Evolutionary conservation across 78 protist genomes (phyloP).

Genomic region (Dictyostelium capitatum): DNA sequence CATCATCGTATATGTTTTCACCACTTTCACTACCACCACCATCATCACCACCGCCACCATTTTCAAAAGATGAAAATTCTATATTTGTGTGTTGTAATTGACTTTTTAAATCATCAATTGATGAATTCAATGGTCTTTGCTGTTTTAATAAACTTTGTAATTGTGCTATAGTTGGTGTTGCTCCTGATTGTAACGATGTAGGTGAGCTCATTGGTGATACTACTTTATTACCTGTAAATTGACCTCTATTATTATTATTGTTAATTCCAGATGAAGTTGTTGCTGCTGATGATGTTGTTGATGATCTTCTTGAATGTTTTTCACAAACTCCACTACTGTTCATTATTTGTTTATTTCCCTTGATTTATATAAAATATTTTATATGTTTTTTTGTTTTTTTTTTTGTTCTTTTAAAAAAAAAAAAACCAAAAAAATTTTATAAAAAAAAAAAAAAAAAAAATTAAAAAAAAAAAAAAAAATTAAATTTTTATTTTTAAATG

Average conservation of each 20-base stretch:
- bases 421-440: too few relatives aligned
- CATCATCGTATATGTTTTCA: constrained; percentile 12
- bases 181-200: neutral
- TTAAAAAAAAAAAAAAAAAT: too few relatives aligned
- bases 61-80: neutral
- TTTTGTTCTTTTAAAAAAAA: too few relatives aligned
- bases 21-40: neutral
- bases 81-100: constrained; percentile 10
- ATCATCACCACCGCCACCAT: neutral
- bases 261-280: neutral
- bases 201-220: constrained; percentile 16
- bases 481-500: too few relatives aligned
- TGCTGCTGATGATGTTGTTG: neutral
- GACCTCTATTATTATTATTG: neutral
- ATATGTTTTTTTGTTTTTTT: neutral
- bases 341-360: neutral
- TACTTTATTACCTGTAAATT: neutral
- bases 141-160: constrained; percentile 15
- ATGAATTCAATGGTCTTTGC: neutral
- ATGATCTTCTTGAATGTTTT: constrained; percentile 6
- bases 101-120: constrained; percentile 13
- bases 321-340: neutral
- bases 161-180: constrained; percentile 1
- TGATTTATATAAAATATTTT: neutral
- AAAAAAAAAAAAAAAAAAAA: too few relatives aligned